Percentiles rank a stretch among this genome's conserved stretches.
These are phyloP conservation scores for Fusarium sp. DNA, from an alignment of 2,329 filamentous ascomycete species.

Conservation along the genomic window DNA sequence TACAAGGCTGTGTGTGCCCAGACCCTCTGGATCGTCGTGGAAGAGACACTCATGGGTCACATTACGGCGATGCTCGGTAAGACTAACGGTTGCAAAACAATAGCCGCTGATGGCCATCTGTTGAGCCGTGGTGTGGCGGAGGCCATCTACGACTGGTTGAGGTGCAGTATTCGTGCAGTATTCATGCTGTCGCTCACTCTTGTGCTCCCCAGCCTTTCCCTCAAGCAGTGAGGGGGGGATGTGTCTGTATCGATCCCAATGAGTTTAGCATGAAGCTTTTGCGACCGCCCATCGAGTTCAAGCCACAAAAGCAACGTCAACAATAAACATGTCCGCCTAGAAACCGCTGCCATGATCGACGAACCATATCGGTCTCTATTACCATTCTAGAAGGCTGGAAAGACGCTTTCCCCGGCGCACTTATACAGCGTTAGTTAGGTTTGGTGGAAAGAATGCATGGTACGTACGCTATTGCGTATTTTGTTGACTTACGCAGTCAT, in stretches of 20 bases:
- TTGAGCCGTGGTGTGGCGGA: slow-evolving; percentile 18
- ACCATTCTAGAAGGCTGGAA: slow-evolving; percentile 5
- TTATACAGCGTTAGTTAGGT: not conserved
- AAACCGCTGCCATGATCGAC: slow-evolving; percentile 11
- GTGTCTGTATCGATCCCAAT: not conserved
- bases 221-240: not conserved
- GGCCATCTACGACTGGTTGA: not conserved
- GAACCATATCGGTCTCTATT: slow-evolving; percentile 14
- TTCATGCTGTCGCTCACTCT: slow-evolving; percentile 1
- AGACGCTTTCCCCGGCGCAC: not conserved
- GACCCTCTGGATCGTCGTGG: not conserved
- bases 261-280: not conserved
- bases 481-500: not conserved
- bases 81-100: not conserved
- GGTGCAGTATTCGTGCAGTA: slow-evolving; percentile 2
- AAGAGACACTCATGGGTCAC: slow-evolving; percentile 1
- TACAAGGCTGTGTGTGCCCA: not conserved
- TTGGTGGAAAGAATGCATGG: slow-evolving; percentile 17
- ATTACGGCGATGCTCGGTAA: slow-evolving; percentile 4
- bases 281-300: slow-evolving; percentile 4
- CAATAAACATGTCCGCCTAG: slow-evolving; percentile 17
- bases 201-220: not conserved
- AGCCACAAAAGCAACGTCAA: slow-evolving; percentile 21
- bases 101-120: slow-evolving; percentile 3
- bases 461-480: slow-evolving; percentile 28